Base-by-base conservation (phyloP, 371 early-diverging fungal genomes). In the Mucor circinelloides region DNA sequence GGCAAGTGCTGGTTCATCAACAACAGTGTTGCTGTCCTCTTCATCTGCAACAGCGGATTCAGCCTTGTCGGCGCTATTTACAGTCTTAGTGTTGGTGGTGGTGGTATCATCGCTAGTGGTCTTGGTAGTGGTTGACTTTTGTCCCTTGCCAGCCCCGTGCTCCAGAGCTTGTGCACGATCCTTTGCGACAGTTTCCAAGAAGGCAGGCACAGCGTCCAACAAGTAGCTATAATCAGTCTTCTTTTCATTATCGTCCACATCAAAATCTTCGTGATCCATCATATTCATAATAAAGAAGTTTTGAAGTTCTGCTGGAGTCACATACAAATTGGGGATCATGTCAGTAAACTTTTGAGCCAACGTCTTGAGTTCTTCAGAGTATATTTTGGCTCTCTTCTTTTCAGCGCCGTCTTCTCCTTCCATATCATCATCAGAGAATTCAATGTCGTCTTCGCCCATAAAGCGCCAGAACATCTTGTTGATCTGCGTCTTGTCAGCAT, bases 401-500 rank as follows among this genome's bases (percentile, higher is more conserved):
- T 52, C 48, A 50, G n/a, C 50, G 8, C 0, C 25, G 2, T 50
- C 50, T 2, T 3, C 3, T 2, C 23, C 50, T 23, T 21, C 21
- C 12, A 12, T 23, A 12, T 52, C 57, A 13, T 34, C 64, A 28
- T 58, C 38, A 0, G 12, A 19, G 28, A 50, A 27, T 13, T 31
- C 25, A 17, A 59, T 50, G 48, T 55, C 38, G 38, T 65, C 70
- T 28, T 66, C 50, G 0, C 67, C 72, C 56, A 74, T 69, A 40
- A 86, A 83, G 30, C 83, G 73, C 63, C 73, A 68, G 69, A 82
- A 85, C 83, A 82, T 78, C 13, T 79, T 72, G 56, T 78, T 67
- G 42, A 92, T 87, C 75, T 97, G 95, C 42, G 75, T 63, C 31
- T 78, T 77, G 8, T 89, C 84, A 0, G 91, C 94, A 63, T 92